A percentile compares a stretch with the other conserved stretches of the same genome.
Evolutionary conservation across 495 filamentous ascomycete genomes (phyloP).

Genomic region (Neohortaea acidophila): DNA sequence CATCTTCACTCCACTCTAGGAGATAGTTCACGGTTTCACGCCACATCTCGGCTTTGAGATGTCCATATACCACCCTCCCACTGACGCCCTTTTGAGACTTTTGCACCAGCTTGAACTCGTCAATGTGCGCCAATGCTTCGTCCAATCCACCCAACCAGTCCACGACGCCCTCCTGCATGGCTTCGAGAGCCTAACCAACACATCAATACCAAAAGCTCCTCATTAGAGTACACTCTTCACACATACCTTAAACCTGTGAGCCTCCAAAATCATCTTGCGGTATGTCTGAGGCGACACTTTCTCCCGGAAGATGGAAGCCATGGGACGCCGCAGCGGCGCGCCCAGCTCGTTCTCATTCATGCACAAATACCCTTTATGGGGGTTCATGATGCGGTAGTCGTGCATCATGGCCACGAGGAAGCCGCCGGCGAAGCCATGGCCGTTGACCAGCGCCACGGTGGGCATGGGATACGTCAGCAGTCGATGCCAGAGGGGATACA

Average conservation of each 20-base stretch:
- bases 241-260: conserved; percentile 38
- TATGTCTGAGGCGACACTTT: conserved; percentile 46
- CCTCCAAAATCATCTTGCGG: conserved; percentile 52
- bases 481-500: conserved; percentile 16
- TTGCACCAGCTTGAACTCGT: conserved; percentile 28
- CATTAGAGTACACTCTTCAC: background rate
- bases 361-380: conserved; percentile 50
- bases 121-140: conserved; percentile 41
- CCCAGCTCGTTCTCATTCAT: conserved; percentile 69
- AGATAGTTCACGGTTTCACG: conserved; percentile 16
- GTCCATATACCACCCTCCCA: conserved; percentile 9
- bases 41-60: conserved; percentile 17
- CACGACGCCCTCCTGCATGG: conserved; percentile 48
- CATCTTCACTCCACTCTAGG: conserved; percentile 1
- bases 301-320: conserved; percentile 57
- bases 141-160: conserved; percentile 51
- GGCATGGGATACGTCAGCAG: conserved; percentile 57
- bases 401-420: conserved; percentile 73
- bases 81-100: conserved; percentile 6
- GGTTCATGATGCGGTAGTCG: conserved; percentile 65
- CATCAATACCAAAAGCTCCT: background rate
- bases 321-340: conserved; percentile 51
- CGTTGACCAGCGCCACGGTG: conserved; percentile 60
- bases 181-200: conserved; percentile 31
- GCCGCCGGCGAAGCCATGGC: conserved; percentile 69